Evolutionary conservation across 768 basidiomycete genomes (phyloP).

Genomic region (Mycena alexandri): DNA sequence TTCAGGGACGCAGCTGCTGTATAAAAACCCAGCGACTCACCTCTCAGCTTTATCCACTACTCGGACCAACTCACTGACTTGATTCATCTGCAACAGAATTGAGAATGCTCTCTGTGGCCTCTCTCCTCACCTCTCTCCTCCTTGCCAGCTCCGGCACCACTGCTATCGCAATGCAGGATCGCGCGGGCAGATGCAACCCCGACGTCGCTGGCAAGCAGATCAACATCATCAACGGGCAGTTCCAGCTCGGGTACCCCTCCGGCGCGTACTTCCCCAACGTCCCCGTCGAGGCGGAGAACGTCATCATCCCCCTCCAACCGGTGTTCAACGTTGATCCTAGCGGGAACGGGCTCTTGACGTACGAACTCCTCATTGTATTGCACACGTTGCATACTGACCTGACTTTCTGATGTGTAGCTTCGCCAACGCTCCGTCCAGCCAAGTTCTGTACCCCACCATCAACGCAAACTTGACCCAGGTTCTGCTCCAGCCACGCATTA

Average conservation of each 20-base stretch:
- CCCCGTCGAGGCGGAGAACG: constrained; percentile 9
- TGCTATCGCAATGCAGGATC: constrained; percentile 4
- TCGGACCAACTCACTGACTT: constrained; percentile 10
- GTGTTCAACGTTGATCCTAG: neutral
- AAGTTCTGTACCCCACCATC: constrained; percentile 1
- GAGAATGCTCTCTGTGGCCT: constrained; percentile 1
- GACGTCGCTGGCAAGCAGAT: constrained; percentile 8
- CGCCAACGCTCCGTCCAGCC: neutral
- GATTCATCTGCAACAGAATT: constrained; percentile 15
- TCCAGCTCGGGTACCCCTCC: constrained; percentile 17
- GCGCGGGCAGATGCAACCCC: constrained; percentile 13
- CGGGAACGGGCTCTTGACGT: constrained; percentile 7
- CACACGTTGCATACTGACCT: neutral
- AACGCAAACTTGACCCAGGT: constrained; percentile 4
- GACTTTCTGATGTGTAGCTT: constrained; percentile 1
- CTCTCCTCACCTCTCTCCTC: constrained; percentile 2
- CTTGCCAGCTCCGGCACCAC: constrained; percentile 18
- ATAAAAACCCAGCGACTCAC: constrained; percentile 7
- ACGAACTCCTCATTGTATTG: neutral
- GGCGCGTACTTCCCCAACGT: constrained; percentile 13
- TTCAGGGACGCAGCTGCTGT: constrained; percentile 14
- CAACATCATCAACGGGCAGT: constrained; percentile 16
- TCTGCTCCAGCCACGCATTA: constrained; percentile 11
- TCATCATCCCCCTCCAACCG: constrained; percentile 6
- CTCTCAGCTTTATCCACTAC: neutral